Evolutionary conservation across 768 basidiomycete species (phyloP).

Genomic region (Lactarius deliciosus): DNA sequence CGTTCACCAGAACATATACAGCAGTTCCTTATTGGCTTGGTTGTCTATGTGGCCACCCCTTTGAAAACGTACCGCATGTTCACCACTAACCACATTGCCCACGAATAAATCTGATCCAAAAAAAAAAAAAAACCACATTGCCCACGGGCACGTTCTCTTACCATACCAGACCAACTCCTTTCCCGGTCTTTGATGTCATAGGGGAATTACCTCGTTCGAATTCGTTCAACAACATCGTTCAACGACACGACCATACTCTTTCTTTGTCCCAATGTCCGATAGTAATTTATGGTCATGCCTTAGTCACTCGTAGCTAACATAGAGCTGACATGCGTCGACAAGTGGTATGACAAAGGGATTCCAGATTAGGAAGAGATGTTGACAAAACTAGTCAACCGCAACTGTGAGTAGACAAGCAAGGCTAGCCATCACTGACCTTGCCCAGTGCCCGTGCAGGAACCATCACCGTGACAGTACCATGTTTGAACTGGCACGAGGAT

Average conservation of each 20-base stretch:
- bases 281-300: background rate
- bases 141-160: background rate
- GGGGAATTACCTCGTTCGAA: background rate
- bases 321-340: no score
- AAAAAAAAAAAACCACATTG: no score
- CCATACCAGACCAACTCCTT: background rate
- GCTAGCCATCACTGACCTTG: no score
- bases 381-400: no score
- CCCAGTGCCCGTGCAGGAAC: no score
- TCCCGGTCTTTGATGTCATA: background rate
- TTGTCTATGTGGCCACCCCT: background rate
- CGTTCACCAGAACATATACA: background rate
- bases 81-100: background rate
- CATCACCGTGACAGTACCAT: no score
- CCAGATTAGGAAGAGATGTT: no score
- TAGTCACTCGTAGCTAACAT: background rate
- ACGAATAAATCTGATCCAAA: no score
- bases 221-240: background rate
- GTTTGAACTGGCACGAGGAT: no score
- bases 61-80: background rate
- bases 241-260: background rate
- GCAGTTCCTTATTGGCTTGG: background rate
- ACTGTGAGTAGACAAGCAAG: no score
- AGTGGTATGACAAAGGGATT: no score
- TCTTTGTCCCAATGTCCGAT: background rate